Evolutionary conservation across 1,139 yeast species (phyloP), one percentile per base, ranked within the genome.

Genomic region (Candida neerlandica): DNA sequence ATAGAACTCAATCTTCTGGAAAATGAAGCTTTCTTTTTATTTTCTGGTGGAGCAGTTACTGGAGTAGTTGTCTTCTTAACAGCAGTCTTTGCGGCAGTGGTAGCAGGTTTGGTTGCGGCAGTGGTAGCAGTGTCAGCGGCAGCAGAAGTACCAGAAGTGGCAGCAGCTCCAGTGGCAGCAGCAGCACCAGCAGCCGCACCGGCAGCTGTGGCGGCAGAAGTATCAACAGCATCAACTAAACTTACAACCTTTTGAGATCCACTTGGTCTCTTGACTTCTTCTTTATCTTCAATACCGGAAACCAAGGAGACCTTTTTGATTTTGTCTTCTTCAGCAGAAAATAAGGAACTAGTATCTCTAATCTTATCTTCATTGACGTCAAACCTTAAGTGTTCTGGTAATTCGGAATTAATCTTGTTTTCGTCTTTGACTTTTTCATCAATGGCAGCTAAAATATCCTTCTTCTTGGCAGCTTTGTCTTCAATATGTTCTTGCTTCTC

Each of bases 331-430:
- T 68, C 64, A 21, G 63, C 69, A 2, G 76, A 61, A 51, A 76
- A 75, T 23, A 76, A 60, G 0, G 78, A 72, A 1, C 74, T 67
- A 26, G 77, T 71, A 55, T 77, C 81, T 44, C 66, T 66, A 41
- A 75, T 61, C 54, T 68, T 70, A 49, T 62, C 62, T 55, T 77
- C 82, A 51, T 73, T 63, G 21, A 81, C 63, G 4, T 75, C 77
- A 43, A 63, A 61, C 53, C 69, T 71, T 59, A 81, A 69, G 63
- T 81, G 85, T 46, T 77, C 82, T 12, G 86, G 86, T 55, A 80
- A 73, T 54, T 74, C 80, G 19, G 58, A 62, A 57, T 80, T 80
- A 55, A 81, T 76, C 50, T 63, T 68, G 55, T 72, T 75, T 55
- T 75, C 80, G 40, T 70, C 75, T 55, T 69, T 69, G 27, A 75